phyloP scores from a whole-genome alignment of 1,139 yeast genomes.

The Candida smagusa region DNA sequence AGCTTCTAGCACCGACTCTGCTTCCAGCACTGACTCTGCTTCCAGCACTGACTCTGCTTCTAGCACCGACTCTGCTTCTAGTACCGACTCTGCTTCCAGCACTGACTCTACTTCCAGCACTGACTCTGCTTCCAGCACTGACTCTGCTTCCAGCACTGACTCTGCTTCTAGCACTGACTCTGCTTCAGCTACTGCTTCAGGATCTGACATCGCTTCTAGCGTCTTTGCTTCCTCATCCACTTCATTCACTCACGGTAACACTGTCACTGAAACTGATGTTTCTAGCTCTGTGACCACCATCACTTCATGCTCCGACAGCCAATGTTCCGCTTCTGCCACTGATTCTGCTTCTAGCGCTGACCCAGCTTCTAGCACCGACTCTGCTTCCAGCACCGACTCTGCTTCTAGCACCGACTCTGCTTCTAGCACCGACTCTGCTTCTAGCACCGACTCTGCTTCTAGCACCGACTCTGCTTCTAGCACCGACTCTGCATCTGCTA shows the following conservation, averaged over 20 bases:
- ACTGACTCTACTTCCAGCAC: conserved; percentile 42
- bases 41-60: not conserved
- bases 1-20: too few species aligned
- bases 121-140: conserved; percentile 28
- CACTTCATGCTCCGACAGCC: conserved; percentile 27
- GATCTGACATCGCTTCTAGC: not conserved
- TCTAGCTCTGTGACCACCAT: conserved; percentile 23
- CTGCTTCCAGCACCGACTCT: conserved; percentile 6
- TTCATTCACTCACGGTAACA: not conserved
- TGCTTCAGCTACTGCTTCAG: not conserved
- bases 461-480: too few species aligned
- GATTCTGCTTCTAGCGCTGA: too few species aligned
- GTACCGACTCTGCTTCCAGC: conserved; percentile 22
- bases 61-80: conserved; percentile 12
- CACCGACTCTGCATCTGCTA: too few species aligned
- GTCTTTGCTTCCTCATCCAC: not conserved
- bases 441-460: too few species aligned
- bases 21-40: conserved; percentile 7
- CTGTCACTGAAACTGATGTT: conserved; percentile 7
- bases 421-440: conserved; percentile 12
- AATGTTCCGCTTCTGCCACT: conserved; percentile 24
- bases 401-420: conserved; percentile 24
- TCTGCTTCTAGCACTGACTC: conserved; percentile 2
- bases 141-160: conserved; percentile 15
- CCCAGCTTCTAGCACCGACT: too few species aligned